Evolutionary conservation across 139 green algal genomes (phyloP).

Genomic region (Chlorella sp.): DNA sequence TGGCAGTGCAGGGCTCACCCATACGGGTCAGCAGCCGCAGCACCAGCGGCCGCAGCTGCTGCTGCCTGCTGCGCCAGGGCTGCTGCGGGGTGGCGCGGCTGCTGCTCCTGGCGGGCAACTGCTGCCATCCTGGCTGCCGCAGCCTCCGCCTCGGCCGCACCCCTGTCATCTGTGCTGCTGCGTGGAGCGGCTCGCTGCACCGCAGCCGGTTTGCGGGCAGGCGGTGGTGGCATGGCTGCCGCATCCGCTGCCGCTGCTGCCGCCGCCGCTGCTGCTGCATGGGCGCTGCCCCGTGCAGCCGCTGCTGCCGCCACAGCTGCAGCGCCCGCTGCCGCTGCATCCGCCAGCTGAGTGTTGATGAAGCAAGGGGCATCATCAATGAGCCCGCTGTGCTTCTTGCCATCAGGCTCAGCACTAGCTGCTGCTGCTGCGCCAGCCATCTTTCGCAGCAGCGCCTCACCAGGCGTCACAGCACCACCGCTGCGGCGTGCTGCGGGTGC

Average conservation of each 20-base stretch:
- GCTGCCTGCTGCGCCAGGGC: conserved; percentile 20
- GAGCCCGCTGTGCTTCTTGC: conserved; percentile 27
- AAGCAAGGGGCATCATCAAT: conserved; percentile 29
- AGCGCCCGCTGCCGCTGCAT: conserved; percentile 8
- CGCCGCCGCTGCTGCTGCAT: background rate
- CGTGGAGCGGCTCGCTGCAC: background rate
- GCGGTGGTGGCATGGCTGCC: conserved; percentile 16
- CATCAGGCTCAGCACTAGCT: background rate
- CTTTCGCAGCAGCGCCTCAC: background rate
- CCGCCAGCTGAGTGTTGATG: background rate
- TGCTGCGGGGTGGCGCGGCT: background rate
- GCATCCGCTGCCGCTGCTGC: background rate
- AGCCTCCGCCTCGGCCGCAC: conserved; percentile 2
- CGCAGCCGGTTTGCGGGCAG: background rate
- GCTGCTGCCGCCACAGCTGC: background rate
- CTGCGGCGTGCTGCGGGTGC: background rate
- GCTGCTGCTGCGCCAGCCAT: background rate
- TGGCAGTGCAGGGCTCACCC: background rate
- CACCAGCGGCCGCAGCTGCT: background rate
- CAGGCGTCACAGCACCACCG: background rate
- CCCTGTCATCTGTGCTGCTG: background rate
- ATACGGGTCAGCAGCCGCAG: background rate
- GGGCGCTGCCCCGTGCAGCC: background rate
- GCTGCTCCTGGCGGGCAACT: background rate
- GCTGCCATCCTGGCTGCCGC: background rate